Evolutionary conservation across 176 grass and related monocot genomes (phyloP), one percentile per base, ranked within the genome.

Genomic region (Pontederia paniculata): DNA sequence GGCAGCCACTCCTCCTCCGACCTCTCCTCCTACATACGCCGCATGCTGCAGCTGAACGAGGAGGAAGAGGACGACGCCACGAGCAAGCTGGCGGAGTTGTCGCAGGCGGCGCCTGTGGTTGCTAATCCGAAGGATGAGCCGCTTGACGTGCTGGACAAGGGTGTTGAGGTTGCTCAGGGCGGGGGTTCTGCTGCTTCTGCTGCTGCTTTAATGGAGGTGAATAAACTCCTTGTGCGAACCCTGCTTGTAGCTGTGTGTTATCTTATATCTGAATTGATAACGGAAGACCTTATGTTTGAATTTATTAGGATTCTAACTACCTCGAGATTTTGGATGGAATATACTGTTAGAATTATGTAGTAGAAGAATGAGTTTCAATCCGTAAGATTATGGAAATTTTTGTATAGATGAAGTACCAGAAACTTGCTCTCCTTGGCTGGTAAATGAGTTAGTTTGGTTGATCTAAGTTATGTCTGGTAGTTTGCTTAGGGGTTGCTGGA

Each of bases 1-100:
- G 52, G 63, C 63, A 66, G 63, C 63, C 63, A n/a, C 11, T 48
- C 48, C n/a, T 49, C 63, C 42, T 66, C 63, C n/a, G 63, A 66
- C 41, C 48, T 66, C 10, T 66, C 63, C 49, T 66, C 63, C 1
- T 66, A 66, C 16, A 66, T 66, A 48, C 63, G 63, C 49, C 63
- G 63, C 48, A 53, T 66, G 63, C 50, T 66, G 63, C 63, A 66
- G 49, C 63, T 66, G 23, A 66, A 66, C 50, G 59, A 64, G 61
- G 61, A 64, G 61, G 61, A 64, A 23, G 64, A 67, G 23, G 64
- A 67, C 4, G 64, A 67, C 22, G 64, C 64, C 28, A 67, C 64
- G 50, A 67, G 64, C 49, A 67, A 67, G 50, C 53, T 67, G 17
- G 50, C 64, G 14, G 48, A 18, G 23, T 12, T 54, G 64, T 31